Evolutionary conservation across 768 basidiomycete genomes (phyloP).

Genomic region (Rhizopogon vinicolor): DNA sequence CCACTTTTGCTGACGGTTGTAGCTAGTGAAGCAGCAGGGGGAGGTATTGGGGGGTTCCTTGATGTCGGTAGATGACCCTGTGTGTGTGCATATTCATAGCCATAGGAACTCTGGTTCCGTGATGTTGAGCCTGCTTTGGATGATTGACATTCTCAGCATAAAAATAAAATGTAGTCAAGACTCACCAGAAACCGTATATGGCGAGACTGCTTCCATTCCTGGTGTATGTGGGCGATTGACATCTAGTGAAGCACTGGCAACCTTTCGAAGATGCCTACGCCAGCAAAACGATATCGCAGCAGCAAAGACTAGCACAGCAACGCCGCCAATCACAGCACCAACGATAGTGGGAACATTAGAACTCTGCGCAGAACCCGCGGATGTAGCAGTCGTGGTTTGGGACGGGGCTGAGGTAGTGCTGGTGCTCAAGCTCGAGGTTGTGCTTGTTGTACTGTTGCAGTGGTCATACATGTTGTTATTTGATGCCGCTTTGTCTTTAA

Average conservation of each 20-base stretch:
- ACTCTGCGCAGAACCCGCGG: neutral
- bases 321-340: conserved; percentile 1
- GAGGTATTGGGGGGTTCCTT: neutral
- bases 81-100: neutral
- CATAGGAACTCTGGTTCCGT: neutral
- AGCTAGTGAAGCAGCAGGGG: neutral
- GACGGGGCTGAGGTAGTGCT: conserved; percentile 1
- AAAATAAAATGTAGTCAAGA: neutral
- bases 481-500: conserved; percentile 10
- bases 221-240: too few species aligned
- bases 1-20: neutral
- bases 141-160: neutral
- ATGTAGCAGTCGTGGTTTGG: neutral
- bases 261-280: neutral
- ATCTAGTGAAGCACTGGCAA: too few species aligned
- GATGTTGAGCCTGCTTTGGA: neutral
- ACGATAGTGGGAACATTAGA: neutral
- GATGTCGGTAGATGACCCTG: neutral
- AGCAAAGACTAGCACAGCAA: neutral
- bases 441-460: conserved; percentile 11
- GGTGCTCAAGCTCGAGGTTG: neutral
- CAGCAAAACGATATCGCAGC: neutral
- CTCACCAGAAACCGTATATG: neutral
- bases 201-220: neutral
- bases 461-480: conserved; percentile 25